Evolutionary conservation across 1,284 basidiomycete genomes (phyloP).

Genomic region (Ganoderma lucidum): DNA sequence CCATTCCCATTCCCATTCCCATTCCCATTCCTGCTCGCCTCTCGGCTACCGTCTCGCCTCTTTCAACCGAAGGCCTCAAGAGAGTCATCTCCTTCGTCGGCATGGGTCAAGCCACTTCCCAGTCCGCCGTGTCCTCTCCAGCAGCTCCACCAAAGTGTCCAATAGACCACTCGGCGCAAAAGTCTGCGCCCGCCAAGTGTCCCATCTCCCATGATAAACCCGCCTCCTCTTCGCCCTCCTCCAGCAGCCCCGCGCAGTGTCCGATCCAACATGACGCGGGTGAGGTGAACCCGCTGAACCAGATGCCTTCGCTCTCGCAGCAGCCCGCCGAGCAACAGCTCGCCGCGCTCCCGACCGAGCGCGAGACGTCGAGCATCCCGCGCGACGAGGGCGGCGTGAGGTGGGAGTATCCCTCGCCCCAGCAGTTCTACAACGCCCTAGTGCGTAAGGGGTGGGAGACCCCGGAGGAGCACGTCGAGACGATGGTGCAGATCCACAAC

Average conservation of each 20-base stretch:
- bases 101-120: slow-evolving; percentile 40
- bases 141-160: slow-evolving; percentile 46
- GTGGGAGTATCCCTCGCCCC: slow-evolving; percentile 99
- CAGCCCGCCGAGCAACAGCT: slow-evolving; percentile 65
- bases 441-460: slow-evolving; percentile 98
- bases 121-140: slow-evolving; percentile 36
- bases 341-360: slow-evolving; percentile 74
- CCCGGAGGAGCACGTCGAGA: slow-evolving; percentile 95
- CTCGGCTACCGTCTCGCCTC: neutral
- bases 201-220: slow-evolving; percentile 52
- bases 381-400: slow-evolving; percentile 58
- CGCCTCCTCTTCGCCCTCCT: slow-evolving; percentile 25
- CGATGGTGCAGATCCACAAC: slow-evolving; percentile 99
- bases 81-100: neutral
- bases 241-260: slow-evolving; percentile 46
- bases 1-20: no score
- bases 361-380: slow-evolving; percentile 88
- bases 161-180: slow-evolving; percentile 43
- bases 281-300: slow-evolving; percentile 82
- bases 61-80: neutral
- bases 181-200: slow-evolving; percentile 46
- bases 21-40: no score
- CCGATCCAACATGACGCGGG: slow-evolving; percentile 54
- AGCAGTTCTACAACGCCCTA: slow-evolving; percentile 99
- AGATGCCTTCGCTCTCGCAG: slow-evolving; percentile 89